These are phyloP conservation scores for Pinus taeda DNA, from an alignment of 75 land plant genomes.

Conservation along the genomic window DNA sequence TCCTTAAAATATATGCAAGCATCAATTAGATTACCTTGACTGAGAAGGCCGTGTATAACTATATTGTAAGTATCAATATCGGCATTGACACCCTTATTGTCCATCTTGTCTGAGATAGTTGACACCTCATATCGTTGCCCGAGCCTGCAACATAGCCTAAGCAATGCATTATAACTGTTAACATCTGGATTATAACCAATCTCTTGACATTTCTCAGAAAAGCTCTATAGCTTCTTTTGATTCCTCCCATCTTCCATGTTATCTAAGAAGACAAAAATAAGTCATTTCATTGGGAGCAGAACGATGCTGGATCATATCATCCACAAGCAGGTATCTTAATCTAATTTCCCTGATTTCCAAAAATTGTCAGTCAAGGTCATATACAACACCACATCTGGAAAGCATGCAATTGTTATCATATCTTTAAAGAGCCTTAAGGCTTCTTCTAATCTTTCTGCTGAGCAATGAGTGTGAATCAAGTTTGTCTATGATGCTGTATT, in stretches of 20 bases:
- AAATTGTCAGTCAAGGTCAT: constrained; percentile 36
- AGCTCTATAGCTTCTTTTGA: constrained; percentile 58
- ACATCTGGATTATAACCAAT: constrained; percentile 45
- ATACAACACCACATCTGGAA: constrained; percentile 57
- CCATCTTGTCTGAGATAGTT: constrained; percentile 45
- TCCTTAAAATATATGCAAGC: constrained; percentile 64
- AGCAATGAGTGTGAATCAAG: constrained; percentile 60
- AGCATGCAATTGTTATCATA: constrained; percentile 42
- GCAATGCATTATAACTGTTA: constrained; percentile 27
- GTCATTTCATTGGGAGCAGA: constrained; percentile 38
- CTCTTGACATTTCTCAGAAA: constrained; percentile 18
- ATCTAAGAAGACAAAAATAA: constrained; percentile 36
- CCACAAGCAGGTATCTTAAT: constrained; percentile 52
- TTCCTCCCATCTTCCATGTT: constrained; percentile 62
- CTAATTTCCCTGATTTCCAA: constrained; percentile 54
- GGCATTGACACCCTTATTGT: constrained; percentile 35
- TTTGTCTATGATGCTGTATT: constrained; percentile 47
- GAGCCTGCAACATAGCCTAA: constrained; percentile 44
- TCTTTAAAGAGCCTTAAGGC: constrained; percentile 49
- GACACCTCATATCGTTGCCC: constrained; percentile 9
- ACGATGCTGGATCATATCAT: constrained; percentile 46
- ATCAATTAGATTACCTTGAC: constrained; percentile 31
- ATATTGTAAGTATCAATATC: constrained; percentile 41
- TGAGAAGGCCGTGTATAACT: constrained; percentile 48
- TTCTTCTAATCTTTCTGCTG: constrained; percentile 42